A percentile compares a stretch with the other conserved stretches of the same genome.
Conservation (phyloP, 1,139 yeast species). For the Debaryomycetaceae sp. region DNA sequence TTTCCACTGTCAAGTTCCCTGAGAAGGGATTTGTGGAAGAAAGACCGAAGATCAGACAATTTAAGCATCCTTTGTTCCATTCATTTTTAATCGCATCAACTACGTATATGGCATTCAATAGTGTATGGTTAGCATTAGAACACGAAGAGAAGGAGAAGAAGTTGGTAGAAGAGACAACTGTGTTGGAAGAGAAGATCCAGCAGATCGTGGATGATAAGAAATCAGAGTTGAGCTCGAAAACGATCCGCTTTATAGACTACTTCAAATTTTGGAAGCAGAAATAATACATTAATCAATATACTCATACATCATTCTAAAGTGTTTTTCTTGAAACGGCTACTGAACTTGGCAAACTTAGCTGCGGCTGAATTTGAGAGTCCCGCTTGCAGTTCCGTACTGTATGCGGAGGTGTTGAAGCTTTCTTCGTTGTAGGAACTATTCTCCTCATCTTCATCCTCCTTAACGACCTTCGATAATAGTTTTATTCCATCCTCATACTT, state of each 20-base stretch:
- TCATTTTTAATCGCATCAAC: constrained; percentile 40
- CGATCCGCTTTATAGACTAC: constrained; percentile 17
- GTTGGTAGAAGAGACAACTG: constrained; percentile 20
- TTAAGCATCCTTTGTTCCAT: constrained; percentile 37
- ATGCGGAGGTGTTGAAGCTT: constrained; percentile 15
- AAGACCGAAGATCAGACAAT: constrained; percentile 38
- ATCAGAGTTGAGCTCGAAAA: constrained; percentile 12
- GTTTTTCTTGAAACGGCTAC: constrained; percentile 30
- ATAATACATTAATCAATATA: background rate
- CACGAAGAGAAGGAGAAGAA: constrained; percentile 25
- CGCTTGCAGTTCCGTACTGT: constrained; percentile 24
- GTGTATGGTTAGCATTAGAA: constrained; percentile 31
- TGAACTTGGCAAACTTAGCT: constrained; percentile 41
- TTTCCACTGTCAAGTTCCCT: constrained; percentile 8
- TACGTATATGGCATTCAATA: constrained; percentile 35
- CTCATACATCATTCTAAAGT: constrained; percentile 1
- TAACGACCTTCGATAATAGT: constrained; percentile 36
- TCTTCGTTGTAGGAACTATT: constrained; percentile 13
- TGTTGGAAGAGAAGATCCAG: constrained; percentile 31
- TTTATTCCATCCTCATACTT: constrained; percentile 40
- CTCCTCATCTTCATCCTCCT: constrained; percentile 10
- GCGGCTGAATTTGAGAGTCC: constrained; percentile 28
- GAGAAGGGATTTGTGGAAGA: constrained; percentile 2
- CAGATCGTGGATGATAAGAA: constrained; percentile 27
- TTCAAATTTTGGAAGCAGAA: background rate